Evolutionary conservation across 345 rosid species (phyloP), one percentile per base, ranked within the genome.

Genomic region (Camelina neglecta): DNA sequence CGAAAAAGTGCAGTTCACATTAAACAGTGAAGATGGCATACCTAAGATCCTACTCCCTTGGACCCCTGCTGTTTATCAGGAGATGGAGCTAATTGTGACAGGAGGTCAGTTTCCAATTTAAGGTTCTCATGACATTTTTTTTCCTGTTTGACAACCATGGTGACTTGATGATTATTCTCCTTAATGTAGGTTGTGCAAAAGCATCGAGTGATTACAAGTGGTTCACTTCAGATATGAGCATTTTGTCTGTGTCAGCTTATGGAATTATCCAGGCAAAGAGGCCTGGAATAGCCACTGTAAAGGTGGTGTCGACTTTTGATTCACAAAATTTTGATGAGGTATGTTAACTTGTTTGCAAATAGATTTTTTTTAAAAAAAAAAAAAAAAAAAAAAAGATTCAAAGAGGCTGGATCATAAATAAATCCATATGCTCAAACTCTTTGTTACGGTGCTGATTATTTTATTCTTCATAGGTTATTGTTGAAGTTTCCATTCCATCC

Each of bases 241-340:
- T 79, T 67, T 73, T 89, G 75, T 85, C 95, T 8, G 70, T 90
- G 70, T 87, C 98, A 76, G 86, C 87, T 65, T 90, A 82, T 55
- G 98, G 97, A 71, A 82, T 83, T 81, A 80, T 91, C 75, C 93
- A 86, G 83, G 97, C 94, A 65, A 93, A 84, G 84, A 90, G 86
- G 85, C 98, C 92, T 62, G 98, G 98, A 61, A 85, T 83, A 84
- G 88, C 93, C 60, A 84, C 84, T 68, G 78, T 94, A 66, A 91
- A 81, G 86, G 98, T 85, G 73, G 84, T 85, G 72, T 94, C 97
- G 11, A 67, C 78, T 80, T 88, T 88, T 67, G 96, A 94, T 84
- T 73, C 90, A 21, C 85, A 84, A 75, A 94, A 94, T 80, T 89
- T 84, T 45, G 98, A 91, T 61, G 96, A 94, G 97, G 98, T 94